Percentiles rank a stretch among this genome's conserved stretches.
Conservation (phyloP, 2,329 filamentous ascomycete genomes). For the Trichoderma breve region DNA sequence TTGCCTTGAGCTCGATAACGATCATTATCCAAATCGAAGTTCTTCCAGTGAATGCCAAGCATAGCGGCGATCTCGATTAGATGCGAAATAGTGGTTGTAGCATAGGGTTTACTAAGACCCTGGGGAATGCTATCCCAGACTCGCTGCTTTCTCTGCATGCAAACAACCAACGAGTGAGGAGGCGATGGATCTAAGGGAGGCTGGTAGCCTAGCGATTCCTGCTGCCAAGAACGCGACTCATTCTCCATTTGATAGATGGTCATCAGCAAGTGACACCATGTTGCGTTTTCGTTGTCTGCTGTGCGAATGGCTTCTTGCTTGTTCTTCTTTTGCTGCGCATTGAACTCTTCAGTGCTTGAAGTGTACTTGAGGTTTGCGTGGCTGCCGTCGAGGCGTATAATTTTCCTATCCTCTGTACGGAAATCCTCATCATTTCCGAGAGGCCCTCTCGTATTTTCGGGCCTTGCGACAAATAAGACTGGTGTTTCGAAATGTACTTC, state of each 20-base stretch:
- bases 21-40: neutral
- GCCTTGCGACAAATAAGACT: neutral
- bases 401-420: neutral
- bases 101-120: neutral
- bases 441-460: neutral
- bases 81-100: neutral
- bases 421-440: neutral
- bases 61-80: neutral
- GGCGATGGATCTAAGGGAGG: neutral
- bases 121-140: neutral
- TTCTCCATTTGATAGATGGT: neutral
- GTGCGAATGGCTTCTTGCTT: neutral
- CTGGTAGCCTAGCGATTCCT: neutral
- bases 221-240: neutral
- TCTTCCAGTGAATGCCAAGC: neutral
- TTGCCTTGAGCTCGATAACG: neutral
- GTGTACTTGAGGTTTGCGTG: neutral
- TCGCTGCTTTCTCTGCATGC: neutral
- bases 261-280: neutral
- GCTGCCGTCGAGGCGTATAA: neutral
- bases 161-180: neutral
- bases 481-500: neutral
- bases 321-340: neutral
- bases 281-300: neutral
- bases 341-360: neutral